phyloP scores from a whole-genome alignment of 2,329 filamentous ascomycete species.

The Exophiala xenobiotica region DNA sequence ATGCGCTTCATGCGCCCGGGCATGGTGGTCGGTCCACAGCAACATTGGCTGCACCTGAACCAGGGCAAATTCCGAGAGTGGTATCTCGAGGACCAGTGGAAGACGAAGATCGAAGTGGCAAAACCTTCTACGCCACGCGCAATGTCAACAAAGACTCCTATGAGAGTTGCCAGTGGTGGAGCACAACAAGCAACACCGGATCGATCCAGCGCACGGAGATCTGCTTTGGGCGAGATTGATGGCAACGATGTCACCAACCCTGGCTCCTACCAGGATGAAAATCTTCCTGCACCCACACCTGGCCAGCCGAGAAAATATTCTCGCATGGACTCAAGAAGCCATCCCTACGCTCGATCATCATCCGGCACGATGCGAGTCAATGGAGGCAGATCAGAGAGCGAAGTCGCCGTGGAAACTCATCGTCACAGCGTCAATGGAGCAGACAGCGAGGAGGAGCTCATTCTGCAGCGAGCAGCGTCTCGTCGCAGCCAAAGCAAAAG shows the following conservation, averaged over 20 bases:
- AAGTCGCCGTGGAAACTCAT: slow-evolving; percentile 56
- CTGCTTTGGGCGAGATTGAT: slow-evolving; percentile 91
- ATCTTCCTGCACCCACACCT: slow-evolving; percentile 89
- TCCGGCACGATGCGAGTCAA: slow-evolving; percentile 42
- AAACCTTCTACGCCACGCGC: slow-evolving; percentile 55
- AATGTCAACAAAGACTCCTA: slow-evolving; percentile 59
- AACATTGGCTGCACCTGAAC: slow-evolving; percentile 98
- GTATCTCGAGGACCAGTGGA: slow-evolving; percentile 80
- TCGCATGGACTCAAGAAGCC: slow-evolving; percentile 70
- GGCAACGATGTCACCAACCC: slow-evolving; percentile 62
- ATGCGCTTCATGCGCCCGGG: slow-evolving; percentile 99
- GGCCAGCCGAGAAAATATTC: slow-evolving; percentile 91
- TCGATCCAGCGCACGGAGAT: slow-evolving; percentile 54
- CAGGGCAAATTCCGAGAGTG: slow-evolving; percentile 97
- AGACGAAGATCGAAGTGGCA: slow-evolving; percentile 72
- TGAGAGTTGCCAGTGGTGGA: slow-evolving; percentile 57
- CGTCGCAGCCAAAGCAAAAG: slow-evolving; percentile 38
- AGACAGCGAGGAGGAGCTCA: slow-evolving; percentile 80
- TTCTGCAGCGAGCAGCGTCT: slow-evolving; percentile 71
- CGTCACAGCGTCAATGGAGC: slow-evolving; percentile 58
- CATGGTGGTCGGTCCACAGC: slow-evolving; percentile 98
- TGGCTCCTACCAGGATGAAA: slow-evolving; percentile 74
- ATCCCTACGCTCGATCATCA: slow-evolving; percentile 65
- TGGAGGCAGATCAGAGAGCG: slow-evolving; percentile 47
- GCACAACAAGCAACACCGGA: slow-evolving; percentile 78